These are phyloP conservation scores for Pittosporum tobira DNA, from an alignment of 129 eudicot genomes.

Conservation along the genomic window DNA sequence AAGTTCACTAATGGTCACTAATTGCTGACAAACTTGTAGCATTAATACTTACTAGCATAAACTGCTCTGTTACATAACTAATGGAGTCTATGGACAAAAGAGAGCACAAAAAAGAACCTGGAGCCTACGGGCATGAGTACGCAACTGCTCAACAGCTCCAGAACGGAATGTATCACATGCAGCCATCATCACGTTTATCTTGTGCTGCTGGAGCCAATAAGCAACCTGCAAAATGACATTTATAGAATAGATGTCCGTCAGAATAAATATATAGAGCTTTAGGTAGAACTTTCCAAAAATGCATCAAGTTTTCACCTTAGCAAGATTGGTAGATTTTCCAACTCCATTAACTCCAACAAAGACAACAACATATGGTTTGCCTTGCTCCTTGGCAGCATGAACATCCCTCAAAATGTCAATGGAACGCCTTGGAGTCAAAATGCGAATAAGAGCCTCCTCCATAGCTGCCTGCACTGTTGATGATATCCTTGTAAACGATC, in stretches of 20 bases:
- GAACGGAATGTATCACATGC: constrained; percentile 98
- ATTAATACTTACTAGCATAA: neutral
- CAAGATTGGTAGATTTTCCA: constrained; percentile 98
- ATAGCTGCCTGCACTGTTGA: constrained; percentile 96
- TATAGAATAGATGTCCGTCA: constrained; percentile 1
- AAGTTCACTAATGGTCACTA: neutral
- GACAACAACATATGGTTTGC: constrained; percentile 93
- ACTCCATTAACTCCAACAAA: constrained; percentile 98
- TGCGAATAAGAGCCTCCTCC: constrained; percentile 99
- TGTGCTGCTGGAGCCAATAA: constrained; percentile 94
- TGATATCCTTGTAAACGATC: constrained; percentile 89
- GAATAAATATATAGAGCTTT: neutral
- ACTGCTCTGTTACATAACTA: neutral
- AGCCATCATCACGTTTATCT: constrained; percentile 95
- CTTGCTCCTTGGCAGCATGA: constrained; percentile 82
- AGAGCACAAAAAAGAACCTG: constrained; percentile 42
- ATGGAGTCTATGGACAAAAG: neutral
- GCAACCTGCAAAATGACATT: constrained; percentile 57
- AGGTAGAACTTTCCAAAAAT: neutral
- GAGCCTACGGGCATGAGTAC: constrained; percentile 95
- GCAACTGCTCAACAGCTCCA: constrained; percentile 97
- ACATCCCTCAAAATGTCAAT: constrained; percentile 95
- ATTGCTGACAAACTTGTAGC: neutral
- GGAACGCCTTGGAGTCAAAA: constrained; percentile 86
- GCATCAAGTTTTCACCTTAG: constrained; percentile 44